Percentiles rank a stretch among this genome's conserved stretches.
These are phyloP conservation scores for Astrocystis sublimbata DNA, from an alignment of 495 filamentous ascomycete genomes.

Conservation along the genomic window DNA sequence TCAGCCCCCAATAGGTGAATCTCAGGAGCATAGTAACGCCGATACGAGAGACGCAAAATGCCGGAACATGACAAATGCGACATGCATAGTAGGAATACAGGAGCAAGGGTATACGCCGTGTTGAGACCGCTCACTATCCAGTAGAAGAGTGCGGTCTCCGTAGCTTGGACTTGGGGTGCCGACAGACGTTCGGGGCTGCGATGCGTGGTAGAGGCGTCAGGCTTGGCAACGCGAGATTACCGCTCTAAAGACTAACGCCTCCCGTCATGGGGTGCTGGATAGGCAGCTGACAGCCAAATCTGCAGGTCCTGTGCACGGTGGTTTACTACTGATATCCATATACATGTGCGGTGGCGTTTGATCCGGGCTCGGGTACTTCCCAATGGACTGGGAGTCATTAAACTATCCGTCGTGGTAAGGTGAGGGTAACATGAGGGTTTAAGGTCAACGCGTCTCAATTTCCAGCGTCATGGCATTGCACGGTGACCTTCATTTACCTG, in stretches of 20 bases:
- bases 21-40: neutral
- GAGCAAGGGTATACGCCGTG: conserved; percentile 9
- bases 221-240: conserved; percentile 7
- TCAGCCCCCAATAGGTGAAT: conserved; percentile 4
- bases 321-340: conserved; percentile 14
- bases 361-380: conserved; percentile 14
- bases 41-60: conserved; percentile 19
- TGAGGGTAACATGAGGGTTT: conserved; percentile 9
- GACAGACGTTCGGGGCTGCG: conserved; percentile 11
- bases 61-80: conserved; percentile 23
- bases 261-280: conserved; percentile 11
- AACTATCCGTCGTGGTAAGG: conserved; percentile 7
- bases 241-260: neutral
- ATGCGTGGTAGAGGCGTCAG: conserved; percentile 16
- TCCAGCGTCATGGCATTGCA: neutral
- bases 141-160: neutral
- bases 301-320: too few relatives aligned
- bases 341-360: conserved; percentile 12
- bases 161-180: conserved; percentile 2
- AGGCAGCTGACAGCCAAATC: conserved; percentile 14
- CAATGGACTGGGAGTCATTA: conserved; percentile 16
- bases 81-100: conserved; percentile 19
- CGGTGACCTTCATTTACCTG: neutral
- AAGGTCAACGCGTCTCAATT: neutral
- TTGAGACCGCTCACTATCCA: conserved; percentile 7